Base-by-base conservation (phyloP, 2,329 filamentous ascomycete genomes). In the Aspergillus japonicus region DNA sequence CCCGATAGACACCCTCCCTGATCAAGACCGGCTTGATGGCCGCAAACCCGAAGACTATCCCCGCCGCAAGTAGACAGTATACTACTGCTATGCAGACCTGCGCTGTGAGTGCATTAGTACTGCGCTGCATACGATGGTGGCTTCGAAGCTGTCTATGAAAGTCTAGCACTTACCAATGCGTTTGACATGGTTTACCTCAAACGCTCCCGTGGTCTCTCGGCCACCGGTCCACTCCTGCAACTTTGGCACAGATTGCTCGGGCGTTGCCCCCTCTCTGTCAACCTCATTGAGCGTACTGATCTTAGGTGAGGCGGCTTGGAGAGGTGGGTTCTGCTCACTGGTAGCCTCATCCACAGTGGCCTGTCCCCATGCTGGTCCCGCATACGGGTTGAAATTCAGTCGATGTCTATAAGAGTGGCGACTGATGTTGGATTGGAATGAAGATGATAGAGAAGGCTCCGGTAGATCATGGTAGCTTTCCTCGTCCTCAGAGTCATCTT, bases 1-100 rank as follows among this genome's bases (percentile, higher is more conserved):
- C 81, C 54, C 81, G 80, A 75, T 94, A 93, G 16, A 90, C 88
- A 7, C 86, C 86, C 73, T 92, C 87, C n/a, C 80, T 76, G 62
- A 93, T 88, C 35, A 95, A 80, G 14, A 95, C 86, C 0, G 91
- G 90, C 72, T 95, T 96, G 64, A 96, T 80, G 12, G 91, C 91
- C 24, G 91, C 91, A 75, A 92, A 95, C 39, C 91, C 91, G 75
- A 95, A 95, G 19, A 94, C 88, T 48, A 92, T 81, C 2, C 91
- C 92, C 2, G 92, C 89, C 3, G 90, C 87, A 47, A 96, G 82
- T 39, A 93, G 83, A 74, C 90, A 94, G 72, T 89, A 90, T 11
- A 90, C 67, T 1, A 91, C 86, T 5, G 87, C 89, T 50, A 85
- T 79, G 47, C 77, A 76, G n/a, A 93, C 85, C 77, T 94, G 90